Conservation (phyloP, 2,329 filamentous ascomycete genomes). For the Penicillium aurantiogriseum region DNA sequence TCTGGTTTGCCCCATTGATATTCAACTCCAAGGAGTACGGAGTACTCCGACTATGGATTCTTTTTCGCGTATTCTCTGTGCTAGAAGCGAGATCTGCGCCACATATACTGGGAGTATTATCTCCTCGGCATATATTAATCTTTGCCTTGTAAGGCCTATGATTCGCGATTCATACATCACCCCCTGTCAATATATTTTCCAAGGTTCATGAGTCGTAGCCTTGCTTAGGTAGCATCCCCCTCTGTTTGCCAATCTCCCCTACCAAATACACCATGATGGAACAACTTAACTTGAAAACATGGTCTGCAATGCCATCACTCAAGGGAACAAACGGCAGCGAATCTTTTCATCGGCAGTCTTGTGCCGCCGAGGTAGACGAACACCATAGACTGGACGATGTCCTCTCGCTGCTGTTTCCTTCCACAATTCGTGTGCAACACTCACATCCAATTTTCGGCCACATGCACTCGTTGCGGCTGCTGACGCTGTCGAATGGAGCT, state of each 20-base stretch:
- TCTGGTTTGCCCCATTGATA: conserved; percentile 10
- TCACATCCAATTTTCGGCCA: conserved; percentile 29
- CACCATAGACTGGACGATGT: conserved; percentile 28
- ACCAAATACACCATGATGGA: neutral
- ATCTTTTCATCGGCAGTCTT: neutral
- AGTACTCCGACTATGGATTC: neutral
- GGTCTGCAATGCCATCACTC: conserved; percentile 8
- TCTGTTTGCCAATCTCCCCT: neutral
- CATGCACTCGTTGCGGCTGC: conserved; percentile 36
- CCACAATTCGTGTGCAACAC: conserved; percentile 29
- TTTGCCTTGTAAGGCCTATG: neutral
- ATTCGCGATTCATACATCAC: neutral
- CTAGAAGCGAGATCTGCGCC: conserved; percentile 1
- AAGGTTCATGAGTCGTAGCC: neutral
- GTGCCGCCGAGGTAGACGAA: conserved; percentile 15
- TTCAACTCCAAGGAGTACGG: neutral
- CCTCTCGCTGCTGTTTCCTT: conserved; percentile 34
- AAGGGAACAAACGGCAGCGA: conserved; percentile 4
- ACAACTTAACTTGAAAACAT: conserved; percentile 10
- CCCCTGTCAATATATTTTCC: neutral
- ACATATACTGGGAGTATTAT: neutral
- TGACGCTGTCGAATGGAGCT: conserved; percentile 40
- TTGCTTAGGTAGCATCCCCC: neutral
- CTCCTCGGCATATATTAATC: neutral
- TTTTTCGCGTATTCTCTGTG: conserved; percentile 8